These are phyloP conservation scores for Claviceps digitariae DNA, from an alignment of 2,329 filamentous ascomycete species.

Conservation along the genomic window DNA sequence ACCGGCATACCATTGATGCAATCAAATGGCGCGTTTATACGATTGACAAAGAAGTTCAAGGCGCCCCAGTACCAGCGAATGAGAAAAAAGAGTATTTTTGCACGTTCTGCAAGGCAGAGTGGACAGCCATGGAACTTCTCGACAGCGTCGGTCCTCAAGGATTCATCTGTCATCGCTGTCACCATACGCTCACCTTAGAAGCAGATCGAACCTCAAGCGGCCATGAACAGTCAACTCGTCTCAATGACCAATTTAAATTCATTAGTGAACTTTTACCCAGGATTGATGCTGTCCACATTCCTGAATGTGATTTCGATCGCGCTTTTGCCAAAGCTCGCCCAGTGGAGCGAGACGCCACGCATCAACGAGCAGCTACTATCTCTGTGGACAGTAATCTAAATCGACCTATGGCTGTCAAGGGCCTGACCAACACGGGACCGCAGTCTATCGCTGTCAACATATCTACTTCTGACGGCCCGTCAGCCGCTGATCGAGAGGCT, in stretches of 20 bases:
- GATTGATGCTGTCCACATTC: slow-evolving; percentile 62
- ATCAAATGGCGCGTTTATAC: slow-evolving; percentile 91
- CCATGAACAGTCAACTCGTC: slow-evolving; percentile 56
- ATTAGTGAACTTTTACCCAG: slow-evolving; percentile 63
- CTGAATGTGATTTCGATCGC: slow-evolving; percentile 59
- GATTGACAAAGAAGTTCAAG: slow-evolving; percentile 79
- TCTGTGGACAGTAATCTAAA: slow-evolving; percentile 39
- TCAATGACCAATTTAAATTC: slow-evolving; percentile 70
- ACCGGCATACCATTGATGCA: slow-evolving; percentile 84
- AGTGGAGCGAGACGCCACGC: slow-evolving; percentile 51
- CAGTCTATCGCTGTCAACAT: slow-evolving; percentile 59
- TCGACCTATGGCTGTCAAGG: slow-evolving; percentile 55
- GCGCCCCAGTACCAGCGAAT: slow-evolving; percentile 61
- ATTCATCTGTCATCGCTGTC: slow-evolving; percentile 76
- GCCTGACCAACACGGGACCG: slow-evolving; percentile 50
- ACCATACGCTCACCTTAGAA: slow-evolving; percentile 47
- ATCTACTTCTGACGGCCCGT: slow-evolving; percentile 49
- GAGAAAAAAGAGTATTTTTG: slow-evolving; percentile 93
- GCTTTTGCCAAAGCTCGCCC: slow-evolving; percentile 50
- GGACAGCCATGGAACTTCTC: slow-evolving; percentile 79
- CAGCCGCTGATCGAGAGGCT: slow-evolving; percentile 52
- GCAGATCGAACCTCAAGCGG: slow-evolving; percentile 55
- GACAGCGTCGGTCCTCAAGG: slow-evolving; percentile 57
- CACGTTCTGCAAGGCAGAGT: slow-evolving; percentile 67
- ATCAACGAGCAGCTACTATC: slow-evolving; percentile 49